phyloP scores from a whole-genome alignment of 441 rosid species.

The Erysimum pusillum region DNA sequence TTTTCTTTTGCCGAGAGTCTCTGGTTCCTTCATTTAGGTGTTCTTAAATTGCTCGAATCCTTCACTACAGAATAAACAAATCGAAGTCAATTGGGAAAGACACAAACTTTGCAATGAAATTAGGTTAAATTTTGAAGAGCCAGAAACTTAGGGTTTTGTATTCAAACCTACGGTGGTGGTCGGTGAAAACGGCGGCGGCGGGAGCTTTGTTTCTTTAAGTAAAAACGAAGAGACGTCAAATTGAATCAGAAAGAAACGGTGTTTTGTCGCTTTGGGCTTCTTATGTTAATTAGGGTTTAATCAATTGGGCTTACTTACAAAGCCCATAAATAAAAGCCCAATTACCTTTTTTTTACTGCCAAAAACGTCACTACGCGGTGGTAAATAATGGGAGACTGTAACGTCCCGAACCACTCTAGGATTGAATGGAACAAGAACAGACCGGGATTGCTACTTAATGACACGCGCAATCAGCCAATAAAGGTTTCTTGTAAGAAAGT shows the following conservation, averaged over 20 bases:
- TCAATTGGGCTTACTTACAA: not conserved
- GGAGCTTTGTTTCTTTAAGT: constrained; percentile 3
- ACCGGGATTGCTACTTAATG: too few relatives aligned
- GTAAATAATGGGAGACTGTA: too few relatives aligned
- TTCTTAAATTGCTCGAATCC: constrained; percentile 14
- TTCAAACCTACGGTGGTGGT: constrained; percentile 6
- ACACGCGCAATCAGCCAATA: too few relatives aligned
- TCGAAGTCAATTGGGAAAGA: not conserved
- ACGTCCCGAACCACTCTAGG: too few relatives aligned
- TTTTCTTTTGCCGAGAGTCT: constrained; percentile 60
- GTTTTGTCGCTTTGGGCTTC: not conserved
- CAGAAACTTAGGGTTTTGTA: constrained; percentile 2
- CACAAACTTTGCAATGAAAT: not conserved
- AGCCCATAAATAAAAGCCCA: not conserved
- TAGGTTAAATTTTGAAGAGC: not conserved
- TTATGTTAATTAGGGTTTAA: not conserved
- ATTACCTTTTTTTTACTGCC: not conserved
- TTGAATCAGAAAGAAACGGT: not conserved
- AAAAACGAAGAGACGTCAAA: constrained; percentile 6
- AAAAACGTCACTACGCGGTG: too few relatives aligned
- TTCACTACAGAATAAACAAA: not conserved
- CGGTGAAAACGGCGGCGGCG: constrained; percentile 2
- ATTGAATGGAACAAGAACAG: too few relatives aligned
- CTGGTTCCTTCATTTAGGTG: constrained; percentile 45
- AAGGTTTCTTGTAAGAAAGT: too few relatives aligned